These are phyloP conservation scores for Trichaptum fuscoviolaceum DNA, from an alignment of 768 basidiomycete genomes.

Conservation along the genomic window DNA sequence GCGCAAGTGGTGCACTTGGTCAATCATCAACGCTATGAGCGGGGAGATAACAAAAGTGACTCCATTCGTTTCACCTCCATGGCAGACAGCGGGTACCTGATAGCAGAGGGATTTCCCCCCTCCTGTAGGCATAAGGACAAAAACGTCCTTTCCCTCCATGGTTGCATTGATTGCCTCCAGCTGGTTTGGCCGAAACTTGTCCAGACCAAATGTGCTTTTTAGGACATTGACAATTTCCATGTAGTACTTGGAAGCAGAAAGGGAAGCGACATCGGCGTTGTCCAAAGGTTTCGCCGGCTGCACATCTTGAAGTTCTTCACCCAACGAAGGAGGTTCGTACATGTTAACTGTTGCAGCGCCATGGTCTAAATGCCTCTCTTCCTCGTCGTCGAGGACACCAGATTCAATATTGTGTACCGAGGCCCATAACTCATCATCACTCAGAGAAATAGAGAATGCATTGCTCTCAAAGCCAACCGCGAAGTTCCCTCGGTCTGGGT, in stretches of 20 bases:
- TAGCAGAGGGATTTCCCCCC: constrained; percentile 88
- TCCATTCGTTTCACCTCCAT: constrained; percentile 63
- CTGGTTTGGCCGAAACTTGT: constrained; percentile 76
- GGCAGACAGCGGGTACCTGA: constrained; percentile 86
- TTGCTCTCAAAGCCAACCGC: background rate
- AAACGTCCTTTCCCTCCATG: constrained; percentile 77
- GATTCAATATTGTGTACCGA: constrained; percentile 34
- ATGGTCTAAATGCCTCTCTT: constrained; percentile 4
- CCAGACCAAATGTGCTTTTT: constrained; percentile 54
- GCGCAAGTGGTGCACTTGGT: constrained; percentile 72
- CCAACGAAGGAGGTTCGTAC: background rate
- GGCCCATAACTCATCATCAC: constrained; percentile 47
- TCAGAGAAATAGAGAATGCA: constrained; percentile 17
- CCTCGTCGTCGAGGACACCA: constrained; percentile 23
- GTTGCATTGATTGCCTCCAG: constrained; percentile 80
- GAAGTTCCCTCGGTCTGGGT: background rate
- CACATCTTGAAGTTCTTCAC: background rate
- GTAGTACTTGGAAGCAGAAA: constrained; percentile 31
- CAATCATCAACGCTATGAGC: constrained; percentile 80
- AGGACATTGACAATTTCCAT: constrained; percentile 52
- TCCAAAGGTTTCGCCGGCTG: background rate
- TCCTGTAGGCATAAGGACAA: constrained; percentile 95
- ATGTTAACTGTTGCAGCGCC: background rate
- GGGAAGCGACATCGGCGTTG: background rate
- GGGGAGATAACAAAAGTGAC: constrained; percentile 91